Evolutionary conservation across 1,139 yeast genomes (phyloP).

Genomic region (Neolecta irregularis): DNA sequence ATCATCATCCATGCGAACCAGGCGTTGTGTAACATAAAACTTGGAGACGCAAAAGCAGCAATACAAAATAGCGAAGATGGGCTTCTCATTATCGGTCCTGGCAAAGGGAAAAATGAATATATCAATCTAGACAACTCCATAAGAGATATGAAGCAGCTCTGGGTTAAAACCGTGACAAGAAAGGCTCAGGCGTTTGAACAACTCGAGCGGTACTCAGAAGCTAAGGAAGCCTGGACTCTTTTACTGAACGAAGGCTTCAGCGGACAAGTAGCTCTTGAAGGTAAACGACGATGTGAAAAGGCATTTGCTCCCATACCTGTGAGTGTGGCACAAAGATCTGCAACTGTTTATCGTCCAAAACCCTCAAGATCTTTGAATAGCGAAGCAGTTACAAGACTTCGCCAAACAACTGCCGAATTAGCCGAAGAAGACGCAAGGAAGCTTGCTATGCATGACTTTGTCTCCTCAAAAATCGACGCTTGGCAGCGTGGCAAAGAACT

Average conservation of each 20-base stretch:
- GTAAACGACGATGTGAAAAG: conserved; percentile 61
- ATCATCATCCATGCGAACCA: conserved; percentile 64
- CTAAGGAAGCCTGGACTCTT: conserved; percentile 44
- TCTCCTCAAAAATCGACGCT: conserved; percentile 35
- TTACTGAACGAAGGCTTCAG: conserved; percentile 55
- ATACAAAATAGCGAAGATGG: conserved; percentile 42
- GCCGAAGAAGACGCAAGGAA: conserved; percentile 36
- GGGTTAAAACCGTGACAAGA: conserved; percentile 51
- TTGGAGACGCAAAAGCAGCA: conserved; percentile 60
- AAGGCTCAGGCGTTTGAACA: conserved; percentile 77
- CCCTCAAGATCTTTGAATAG: conserved; percentile 18
- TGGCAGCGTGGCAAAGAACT: conserved; percentile 71
- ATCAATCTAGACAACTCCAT: conserved; percentile 37
- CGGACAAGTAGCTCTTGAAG: conserved; percentile 55
- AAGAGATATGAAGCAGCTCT: conserved; percentile 54
- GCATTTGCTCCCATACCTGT: conserved; percentile 31
- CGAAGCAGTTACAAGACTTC: conserved; percentile 17
- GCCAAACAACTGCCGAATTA: conserved; percentile 11
- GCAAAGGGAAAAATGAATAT: conserved; percentile 24
- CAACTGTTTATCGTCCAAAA: conserved; percentile 17
- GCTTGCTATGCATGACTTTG: conserved; percentile 42
- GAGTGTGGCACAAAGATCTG: conserved; percentile 21
- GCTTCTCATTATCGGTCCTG: conserved; percentile 37
- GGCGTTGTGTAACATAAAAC: conserved; percentile 50
- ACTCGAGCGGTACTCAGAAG: conserved; percentile 50